These are phyloP conservation scores for Allomyces arbusculus DNA, from an alignment of 192 early-diverging fungal genomes.

Conservation along the genomic window DNA sequence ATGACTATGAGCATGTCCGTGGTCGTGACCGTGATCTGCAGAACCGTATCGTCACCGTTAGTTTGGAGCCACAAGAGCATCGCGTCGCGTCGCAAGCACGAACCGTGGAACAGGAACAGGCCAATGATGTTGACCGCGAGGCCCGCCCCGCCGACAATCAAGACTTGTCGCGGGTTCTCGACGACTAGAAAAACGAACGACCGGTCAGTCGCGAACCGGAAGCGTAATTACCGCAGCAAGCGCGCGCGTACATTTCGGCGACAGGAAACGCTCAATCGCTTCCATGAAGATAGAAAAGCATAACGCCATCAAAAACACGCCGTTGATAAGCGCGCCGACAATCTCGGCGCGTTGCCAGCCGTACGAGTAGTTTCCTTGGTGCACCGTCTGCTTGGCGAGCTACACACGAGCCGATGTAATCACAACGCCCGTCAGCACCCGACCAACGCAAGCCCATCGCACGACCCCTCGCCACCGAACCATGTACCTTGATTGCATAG, in stretches of 20 bases:
- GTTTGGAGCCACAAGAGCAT: neutral
- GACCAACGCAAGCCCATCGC: neutral
- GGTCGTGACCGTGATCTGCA: slow-evolving; percentile 8
- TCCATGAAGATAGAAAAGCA: slow-evolving; percentile 79
- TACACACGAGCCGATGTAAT: slow-evolving; percentile 4
- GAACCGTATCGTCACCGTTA: neutral
- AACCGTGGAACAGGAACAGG: slow-evolving; percentile 54
- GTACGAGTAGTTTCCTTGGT: slow-evolving; percentile 49
- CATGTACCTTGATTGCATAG: slow-evolving; percentile 47
- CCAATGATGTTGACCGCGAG: slow-evolving; percentile 60
- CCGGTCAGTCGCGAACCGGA: neutral
- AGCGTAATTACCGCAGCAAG: neutral
- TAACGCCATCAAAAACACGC: slow-evolving; percentile 70
- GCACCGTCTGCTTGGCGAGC: slow-evolving; percentile 37
- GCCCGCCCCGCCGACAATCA: slow-evolving; percentile 59
- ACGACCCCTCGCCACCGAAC: neutral
- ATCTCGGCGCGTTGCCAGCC: slow-evolving; percentile 84
- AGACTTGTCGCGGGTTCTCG: slow-evolving; percentile 45
- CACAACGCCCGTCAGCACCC: neutral
- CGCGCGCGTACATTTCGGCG: slow-evolving; percentile 22
- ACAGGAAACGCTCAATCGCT: slow-evolving; percentile 61
- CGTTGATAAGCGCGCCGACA: slow-evolving; percentile 79
- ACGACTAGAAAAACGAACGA: slow-evolving; percentile 19
- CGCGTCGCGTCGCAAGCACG: slow-evolving; percentile 3
- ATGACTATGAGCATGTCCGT: slow-evolving; percentile 16